phyloP scores from a whole-genome alignment of 2,329 filamentous ascomycete species.

The Fusarium dimerum region DNA sequence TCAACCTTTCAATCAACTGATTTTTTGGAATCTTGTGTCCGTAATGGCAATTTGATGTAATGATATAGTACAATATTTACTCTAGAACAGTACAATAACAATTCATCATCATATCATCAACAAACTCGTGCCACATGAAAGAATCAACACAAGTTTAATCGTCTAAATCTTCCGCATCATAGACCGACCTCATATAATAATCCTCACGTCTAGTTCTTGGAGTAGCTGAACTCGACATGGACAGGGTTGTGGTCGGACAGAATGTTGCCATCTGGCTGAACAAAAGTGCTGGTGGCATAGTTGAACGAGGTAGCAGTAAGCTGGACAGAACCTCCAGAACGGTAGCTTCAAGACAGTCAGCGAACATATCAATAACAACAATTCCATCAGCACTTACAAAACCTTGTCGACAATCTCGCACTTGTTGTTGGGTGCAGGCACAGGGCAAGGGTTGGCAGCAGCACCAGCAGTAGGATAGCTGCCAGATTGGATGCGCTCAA shows the following conservation, averaged over 20 bases:
- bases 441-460: constrained; percentile 49
- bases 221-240: constrained; percentile 47
- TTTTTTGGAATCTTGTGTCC: no score
- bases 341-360: constrained; percentile 40
- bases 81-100: no score
- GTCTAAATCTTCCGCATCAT: no score
- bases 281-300: constrained; percentile 59
- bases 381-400: constrained; percentile 35
- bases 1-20: no score
- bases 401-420: constrained; percentile 72
- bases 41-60: no score
- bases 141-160: no score
- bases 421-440: constrained; percentile 52
- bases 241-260: constrained; percentile 68
- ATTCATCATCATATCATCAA: no score
- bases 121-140: no score
- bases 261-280: constrained; percentile 56
- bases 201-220: background rate
- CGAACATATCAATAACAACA: background rate
- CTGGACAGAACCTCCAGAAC: constrained; percentile 47
- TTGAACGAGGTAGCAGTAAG: constrained; percentile 51
- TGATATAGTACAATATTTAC: no score
- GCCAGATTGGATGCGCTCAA: constrained; percentile 53
- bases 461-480: constrained; percentile 45
- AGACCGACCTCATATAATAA: no score